phyloP scores from a whole-genome alignment of 208 protist species.

The Wallacemonas rigidus region DNA sequence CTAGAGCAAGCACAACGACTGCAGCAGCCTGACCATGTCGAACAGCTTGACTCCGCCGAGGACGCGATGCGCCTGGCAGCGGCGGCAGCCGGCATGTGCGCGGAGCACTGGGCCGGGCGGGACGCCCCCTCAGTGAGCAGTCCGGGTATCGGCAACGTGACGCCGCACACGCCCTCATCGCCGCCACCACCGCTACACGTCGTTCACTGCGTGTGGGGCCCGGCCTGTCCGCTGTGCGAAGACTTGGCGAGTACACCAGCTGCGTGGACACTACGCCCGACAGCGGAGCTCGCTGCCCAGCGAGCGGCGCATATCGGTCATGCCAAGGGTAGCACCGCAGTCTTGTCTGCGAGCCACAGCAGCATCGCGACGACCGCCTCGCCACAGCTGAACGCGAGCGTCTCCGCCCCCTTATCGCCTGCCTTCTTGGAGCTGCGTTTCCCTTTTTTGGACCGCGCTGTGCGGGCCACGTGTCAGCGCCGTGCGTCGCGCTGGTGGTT shows the following conservation, averaged over 20 bases:
- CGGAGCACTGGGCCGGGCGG: no score
- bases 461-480: slow-evolving; percentile 27
- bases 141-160: no score
- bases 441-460: slow-evolving; percentile 54
- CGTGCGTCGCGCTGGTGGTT: slow-evolving; percentile 10
- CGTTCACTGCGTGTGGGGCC: slow-evolving; percentile 78
- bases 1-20: slow-evolving; percentile 20
- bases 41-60: not conserved
- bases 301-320: not conserved
- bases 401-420: not conserved
- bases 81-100: not conserved
- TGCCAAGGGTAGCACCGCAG: not conserved
- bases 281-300: not conserved
- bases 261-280: slow-evolving; percentile 43
- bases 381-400: not conserved
- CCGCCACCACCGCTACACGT: slow-evolving; percentile 22
- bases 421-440: slow-evolving; percentile 41
- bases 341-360: not conserved
- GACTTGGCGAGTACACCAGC: slow-evolving; percentile 51
- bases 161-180: not conserved
- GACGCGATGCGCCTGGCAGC: not conserved
- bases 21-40: not conserved
- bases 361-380: not conserved
- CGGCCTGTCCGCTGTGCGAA: slow-evolving; percentile 74
- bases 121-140: no score